Conservation (phyloP, 108 stramenopile species). For the Epithemia pelagica region DNA sequence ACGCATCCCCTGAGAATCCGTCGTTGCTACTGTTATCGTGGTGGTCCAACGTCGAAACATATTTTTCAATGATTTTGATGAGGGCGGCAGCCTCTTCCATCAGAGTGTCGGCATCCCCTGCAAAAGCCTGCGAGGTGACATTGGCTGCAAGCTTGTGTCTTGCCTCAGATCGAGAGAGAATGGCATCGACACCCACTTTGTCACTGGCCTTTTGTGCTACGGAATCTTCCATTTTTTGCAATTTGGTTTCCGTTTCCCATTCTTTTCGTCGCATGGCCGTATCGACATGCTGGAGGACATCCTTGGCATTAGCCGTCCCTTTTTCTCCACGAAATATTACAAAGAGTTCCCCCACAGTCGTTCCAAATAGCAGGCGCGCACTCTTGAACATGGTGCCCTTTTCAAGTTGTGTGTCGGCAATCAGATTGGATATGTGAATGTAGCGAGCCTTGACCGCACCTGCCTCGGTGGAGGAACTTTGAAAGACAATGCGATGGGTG, state of each 20-base stretch:
- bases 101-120: slow-evolving; percentile 63
- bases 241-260: slow-evolving; percentile 48
- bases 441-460: slow-evolving; percentile 26
- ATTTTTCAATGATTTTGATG: slow-evolving; percentile 68
- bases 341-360: slow-evolving; percentile 55
- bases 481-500: slow-evolving; percentile 51
- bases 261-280: slow-evolving; percentile 52
- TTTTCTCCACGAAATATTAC: slow-evolving; percentile 41
- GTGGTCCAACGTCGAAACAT: slow-evolving; percentile 40
- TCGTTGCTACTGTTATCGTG: not conserved
- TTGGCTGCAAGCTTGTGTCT: slow-evolving; percentile 54
- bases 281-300: slow-evolving; percentile 31
- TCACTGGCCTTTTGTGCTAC: slow-evolving; percentile 8
- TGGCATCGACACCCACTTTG: slow-evolving; percentile 60
- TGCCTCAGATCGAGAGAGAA: slow-evolving; percentile 46
- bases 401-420: not conserved
- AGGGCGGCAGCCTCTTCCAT: slow-evolving; percentile 61
- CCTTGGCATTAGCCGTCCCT: slow-evolving; percentile 52
- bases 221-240: slow-evolving; percentile 25
- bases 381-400: not conserved
- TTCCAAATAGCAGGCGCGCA: slow-evolving; percentile 35
- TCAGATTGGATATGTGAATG: slow-evolving; percentile 42
- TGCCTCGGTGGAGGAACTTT: slow-evolving; percentile 7
- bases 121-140: slow-evolving; percentile 59
- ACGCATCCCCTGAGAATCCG: not conserved